Conservation (phyloP, 352 stramenopile species). For the Elongisporangium anandrum region DNA sequence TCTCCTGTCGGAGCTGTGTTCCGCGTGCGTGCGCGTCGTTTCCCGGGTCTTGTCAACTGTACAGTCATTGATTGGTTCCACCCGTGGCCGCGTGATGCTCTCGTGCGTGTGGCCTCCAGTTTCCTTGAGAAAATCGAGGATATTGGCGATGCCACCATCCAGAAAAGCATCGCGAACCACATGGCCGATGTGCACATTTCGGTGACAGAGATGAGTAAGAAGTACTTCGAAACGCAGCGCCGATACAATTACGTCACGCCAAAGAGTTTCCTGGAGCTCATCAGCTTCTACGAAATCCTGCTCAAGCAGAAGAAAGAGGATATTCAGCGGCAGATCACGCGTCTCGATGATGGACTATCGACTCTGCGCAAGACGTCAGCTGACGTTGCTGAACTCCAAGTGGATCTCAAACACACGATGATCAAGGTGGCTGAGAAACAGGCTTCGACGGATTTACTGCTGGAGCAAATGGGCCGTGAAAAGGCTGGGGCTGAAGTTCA, state of each 20-base stretch:
- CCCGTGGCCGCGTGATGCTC: conserved; percentile 94
- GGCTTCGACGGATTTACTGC: conserved; percentile 90
- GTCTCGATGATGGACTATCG: conserved; percentile 94
- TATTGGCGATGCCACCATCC: conserved; percentile 72
- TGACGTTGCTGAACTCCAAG: conserved; percentile 95
- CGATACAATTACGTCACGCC: conserved; percentile 99
- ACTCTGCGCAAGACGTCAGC: conserved; percentile 95
- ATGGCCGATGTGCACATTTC: conserved; percentile 98
- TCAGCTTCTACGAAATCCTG: conserved; percentile 97
- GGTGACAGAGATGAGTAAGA: conserved; percentile 93
- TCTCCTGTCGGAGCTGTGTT: conserved; percentile 96
- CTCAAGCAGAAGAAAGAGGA: conserved; percentile 94
- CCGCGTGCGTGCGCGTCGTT: conserved; percentile 92
- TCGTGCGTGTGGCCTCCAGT: conserved; percentile 94
- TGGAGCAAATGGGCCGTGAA: conserved; percentile 93
- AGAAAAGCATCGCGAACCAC: conserved; percentile 92
- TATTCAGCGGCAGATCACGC: conserved; percentile 94
- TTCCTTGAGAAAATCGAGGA: conserved; percentile 97
- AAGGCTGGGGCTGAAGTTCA: conserved; percentile 93
- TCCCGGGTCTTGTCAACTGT: conserved; percentile 96
- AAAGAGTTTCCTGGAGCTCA: conserved; percentile 98
- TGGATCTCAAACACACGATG: conserved; percentile 95
- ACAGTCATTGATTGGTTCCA: conserved; percentile 99
- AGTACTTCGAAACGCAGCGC: conserved; percentile 94
- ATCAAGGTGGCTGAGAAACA: conserved; percentile 96